Percentiles rank a stretch among this genome's conserved stretches.
These are phyloP conservation scores for Coemansia sp. DNA, from an alignment of 192 early-diverging fungal genomes.

Conservation along the genomic window DNA sequence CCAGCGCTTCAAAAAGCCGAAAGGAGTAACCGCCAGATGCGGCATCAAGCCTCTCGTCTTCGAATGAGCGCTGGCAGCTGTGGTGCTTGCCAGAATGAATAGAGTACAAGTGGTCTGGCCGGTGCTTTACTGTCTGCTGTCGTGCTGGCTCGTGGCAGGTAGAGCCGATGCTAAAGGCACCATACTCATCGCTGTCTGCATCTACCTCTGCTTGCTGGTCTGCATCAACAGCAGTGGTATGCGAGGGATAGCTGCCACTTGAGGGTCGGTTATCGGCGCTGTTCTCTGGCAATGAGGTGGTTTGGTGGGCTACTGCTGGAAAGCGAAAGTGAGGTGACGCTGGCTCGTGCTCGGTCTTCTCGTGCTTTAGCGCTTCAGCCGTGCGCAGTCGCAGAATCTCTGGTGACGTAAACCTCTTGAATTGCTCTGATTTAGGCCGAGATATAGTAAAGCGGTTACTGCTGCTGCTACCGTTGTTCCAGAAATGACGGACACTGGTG, in stretches of 20 bases:
- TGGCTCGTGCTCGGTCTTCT: background rate
- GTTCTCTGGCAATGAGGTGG: background rate
- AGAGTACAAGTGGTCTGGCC: background rate
- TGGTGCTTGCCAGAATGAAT: no score
- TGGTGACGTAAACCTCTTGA: constrained; percentile 32
- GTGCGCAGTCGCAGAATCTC: constrained; percentile 35
- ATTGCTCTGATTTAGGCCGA: constrained; percentile 4
- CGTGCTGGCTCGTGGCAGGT: constrained; percentile 14
- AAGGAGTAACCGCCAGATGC: background rate
- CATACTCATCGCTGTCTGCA: constrained; percentile 12
- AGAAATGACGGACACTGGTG: constrained; percentile 12
- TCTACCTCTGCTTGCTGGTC: constrained; percentile 6
- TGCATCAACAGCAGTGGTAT: constrained; percentile 11
- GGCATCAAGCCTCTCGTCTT: no score
- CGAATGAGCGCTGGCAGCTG: no score
- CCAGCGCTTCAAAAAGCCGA: constrained; percentile 10
- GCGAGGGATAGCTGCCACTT: constrained; percentile 19
- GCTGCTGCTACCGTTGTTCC: constrained; percentile 6
- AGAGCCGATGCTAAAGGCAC: constrained; percentile 15
- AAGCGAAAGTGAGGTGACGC: constrained; percentile 4
- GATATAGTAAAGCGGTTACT: constrained; percentile 6
- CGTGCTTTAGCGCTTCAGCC: constrained; percentile 10
- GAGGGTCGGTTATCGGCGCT: constrained; percentile 10
- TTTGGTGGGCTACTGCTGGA: background rate
- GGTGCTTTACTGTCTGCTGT: constrained; percentile 3